A percentile compares a stretch with the other conserved stretches of the same genome.
These are phyloP conservation scores for Chalciporus sphaerocephalus DNA, from an alignment of 768 basidiomycete species.

Conservation along the genomic window DNA sequence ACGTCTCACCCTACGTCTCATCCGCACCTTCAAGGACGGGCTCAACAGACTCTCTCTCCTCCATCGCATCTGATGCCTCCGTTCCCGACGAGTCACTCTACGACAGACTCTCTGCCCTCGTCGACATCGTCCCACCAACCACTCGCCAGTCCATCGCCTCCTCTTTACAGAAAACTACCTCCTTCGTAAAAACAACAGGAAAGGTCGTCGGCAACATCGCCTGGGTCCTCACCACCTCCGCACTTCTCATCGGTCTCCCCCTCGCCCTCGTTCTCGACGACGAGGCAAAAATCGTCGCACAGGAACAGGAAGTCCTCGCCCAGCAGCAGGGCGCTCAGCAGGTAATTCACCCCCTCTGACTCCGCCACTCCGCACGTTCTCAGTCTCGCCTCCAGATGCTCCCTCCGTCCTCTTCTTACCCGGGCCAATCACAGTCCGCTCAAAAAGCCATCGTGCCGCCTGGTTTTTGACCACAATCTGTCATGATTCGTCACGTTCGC, in stretches of 20 bases:
- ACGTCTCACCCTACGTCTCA: slow-evolving; percentile 71
- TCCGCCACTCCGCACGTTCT: slow-evolving; percentile 5
- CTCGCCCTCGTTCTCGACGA: slow-evolving; percentile 92
- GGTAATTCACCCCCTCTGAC: slow-evolving; percentile 37
- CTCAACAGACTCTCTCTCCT: slow-evolving; percentile 70
- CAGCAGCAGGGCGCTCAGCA: slow-evolving; percentile 92
- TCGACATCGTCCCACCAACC: slow-evolving; percentile 91
- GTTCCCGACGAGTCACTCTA: slow-evolving; percentile 75
- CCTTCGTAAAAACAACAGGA: slow-evolving; percentile 60
- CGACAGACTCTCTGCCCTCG: slow-evolving; percentile 87
- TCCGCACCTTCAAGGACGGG: slow-evolving; percentile 69
- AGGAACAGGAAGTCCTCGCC: slow-evolving; percentile 91
- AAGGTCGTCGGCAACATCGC: slow-evolving; percentile 83
- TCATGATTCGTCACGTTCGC: neutral
- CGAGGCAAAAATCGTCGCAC: slow-evolving; percentile 89
- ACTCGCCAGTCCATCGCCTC: slow-evolving; percentile 75
- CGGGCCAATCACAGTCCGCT: slow-evolving; percentile 36
- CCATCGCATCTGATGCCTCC: slow-evolving; percentile 66
- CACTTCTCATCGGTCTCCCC: slow-evolving; percentile 89
- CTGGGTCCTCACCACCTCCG: slow-evolving; percentile 93
- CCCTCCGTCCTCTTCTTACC: slow-evolving; percentile 54
- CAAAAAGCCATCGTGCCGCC: slow-evolving; percentile 71
- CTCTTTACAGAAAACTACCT: slow-evolving; percentile 54
- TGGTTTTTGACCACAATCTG: slow-evolving; percentile 57
- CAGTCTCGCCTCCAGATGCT: slow-evolving; percentile 55